These are phyloP conservation scores for Ajuga chamaepitys DNA, from an alignment of 257 asterid genomes.

Conservation along the genomic window DNA sequence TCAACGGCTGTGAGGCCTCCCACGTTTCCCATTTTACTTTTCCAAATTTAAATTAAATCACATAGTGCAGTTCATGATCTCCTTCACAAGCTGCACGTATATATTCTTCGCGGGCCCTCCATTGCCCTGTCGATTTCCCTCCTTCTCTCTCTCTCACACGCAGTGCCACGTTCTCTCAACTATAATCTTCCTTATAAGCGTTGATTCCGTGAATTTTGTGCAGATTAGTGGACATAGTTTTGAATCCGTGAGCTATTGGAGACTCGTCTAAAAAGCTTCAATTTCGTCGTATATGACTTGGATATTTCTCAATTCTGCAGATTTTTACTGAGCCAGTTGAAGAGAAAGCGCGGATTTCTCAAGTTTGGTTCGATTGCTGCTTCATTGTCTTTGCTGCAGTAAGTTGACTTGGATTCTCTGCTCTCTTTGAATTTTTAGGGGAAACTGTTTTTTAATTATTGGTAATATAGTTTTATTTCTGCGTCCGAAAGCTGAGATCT, in stretches of 20 bases:
- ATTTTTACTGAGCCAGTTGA: background rate
- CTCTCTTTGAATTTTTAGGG: slow-evolving; percentile 2
- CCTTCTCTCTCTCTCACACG: slow-evolving; percentile 4
- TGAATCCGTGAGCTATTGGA: slow-evolving; percentile 21
- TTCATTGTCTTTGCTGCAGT: slow-evolving; percentile 11
- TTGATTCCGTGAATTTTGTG: slow-evolving; percentile 22
- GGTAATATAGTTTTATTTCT: background rate
- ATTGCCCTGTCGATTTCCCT: slow-evolving; percentile 4
- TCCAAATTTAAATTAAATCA: background rate
- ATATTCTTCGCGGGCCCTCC: slow-evolving; percentile 16
- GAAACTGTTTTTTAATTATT: background rate
- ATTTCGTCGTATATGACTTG: background rate
- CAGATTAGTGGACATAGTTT: slow-evolving; percentile 4
- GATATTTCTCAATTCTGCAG: background rate
- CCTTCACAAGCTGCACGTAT: slow-evolving; percentile 20
- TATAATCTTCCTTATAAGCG: slow-evolving; percentile 13
- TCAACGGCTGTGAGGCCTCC: background rate
- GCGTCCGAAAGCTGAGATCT: slow-evolving; percentile 24
- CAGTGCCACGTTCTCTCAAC: slow-evolving; percentile 15
- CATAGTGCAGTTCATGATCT: background rate
- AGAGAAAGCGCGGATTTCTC: slow-evolving; percentile 7
- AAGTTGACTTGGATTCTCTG: slow-evolving; percentile 20
- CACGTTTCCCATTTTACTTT: slow-evolving; percentile 6
- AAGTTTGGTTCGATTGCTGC: slow-evolving; percentile 9
- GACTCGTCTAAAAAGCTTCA: slow-evolving; percentile 2